Evolutionary conservation across 2,329 filamentous ascomycete species (phyloP).

Genomic region (Ophioceras dolichostomum): DNA sequence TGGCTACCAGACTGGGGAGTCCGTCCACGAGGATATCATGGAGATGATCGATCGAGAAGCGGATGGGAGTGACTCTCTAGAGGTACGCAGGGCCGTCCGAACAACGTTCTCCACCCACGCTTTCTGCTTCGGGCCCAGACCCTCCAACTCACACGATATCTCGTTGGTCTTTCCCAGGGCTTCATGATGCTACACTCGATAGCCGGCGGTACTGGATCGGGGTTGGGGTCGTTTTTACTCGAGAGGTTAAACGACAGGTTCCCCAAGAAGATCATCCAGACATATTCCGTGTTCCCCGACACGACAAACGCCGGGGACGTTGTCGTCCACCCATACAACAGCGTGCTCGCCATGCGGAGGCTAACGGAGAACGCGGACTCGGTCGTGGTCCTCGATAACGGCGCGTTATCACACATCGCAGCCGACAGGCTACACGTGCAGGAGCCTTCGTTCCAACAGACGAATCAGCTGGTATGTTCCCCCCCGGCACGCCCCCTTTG

Average conservation of each 20-base stretch:
- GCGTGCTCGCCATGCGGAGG: conserved; percentile 78
- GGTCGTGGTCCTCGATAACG: conserved; percentile 94
- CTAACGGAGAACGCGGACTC: conserved; percentile 95
- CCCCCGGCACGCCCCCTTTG: neutral
- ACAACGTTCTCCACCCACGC: no score
- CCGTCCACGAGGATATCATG: conserved; percentile 91
- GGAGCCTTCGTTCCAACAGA: conserved; percentile 92
- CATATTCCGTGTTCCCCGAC: conserved; percentile 96
- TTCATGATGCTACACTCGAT: conserved; percentile 99
- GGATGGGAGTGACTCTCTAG: conserved; percentile 92
- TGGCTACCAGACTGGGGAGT: conserved; percentile 85
- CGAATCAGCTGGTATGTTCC: conserved; percentile 72
- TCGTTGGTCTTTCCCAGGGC: conserved; percentile 37
- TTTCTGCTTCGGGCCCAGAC: no score
- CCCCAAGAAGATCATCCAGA: conserved; percentile 98
- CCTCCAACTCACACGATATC: no score
- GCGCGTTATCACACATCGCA: conserved; percentile 83
- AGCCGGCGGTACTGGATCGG: conserved; percentile 89
- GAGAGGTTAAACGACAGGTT: conserved; percentile 95
- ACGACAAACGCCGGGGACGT: conserved; percentile 79
- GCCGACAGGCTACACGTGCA: conserved; percentile 91
- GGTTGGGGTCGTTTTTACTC: conserved; percentile 87
- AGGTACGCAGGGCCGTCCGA: conserved; percentile 41
- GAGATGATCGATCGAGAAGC: conserved; percentile 99
- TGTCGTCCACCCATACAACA: conserved; percentile 97